Base-by-base conservation (phyloP, 2,329 filamentous ascomycete genomes). In the Setomelanomma holmii region DNA sequence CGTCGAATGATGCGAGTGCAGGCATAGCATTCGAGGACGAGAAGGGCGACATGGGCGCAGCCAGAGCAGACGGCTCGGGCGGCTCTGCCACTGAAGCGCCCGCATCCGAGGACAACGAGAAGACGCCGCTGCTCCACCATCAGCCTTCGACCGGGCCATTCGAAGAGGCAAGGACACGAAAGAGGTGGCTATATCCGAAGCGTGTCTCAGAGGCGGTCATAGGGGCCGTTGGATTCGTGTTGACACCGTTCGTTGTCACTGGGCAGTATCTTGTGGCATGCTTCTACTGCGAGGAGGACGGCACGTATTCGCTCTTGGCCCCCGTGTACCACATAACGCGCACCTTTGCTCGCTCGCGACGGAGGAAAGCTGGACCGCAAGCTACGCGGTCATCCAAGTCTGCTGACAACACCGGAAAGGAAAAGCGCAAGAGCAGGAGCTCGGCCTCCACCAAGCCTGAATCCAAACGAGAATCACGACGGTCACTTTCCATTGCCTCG, bases 241-340 rank as follows among this genome's bases (percentile, higher is more conserved):
- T 96, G 49, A 88, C 89, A 43, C 90, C 90, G 12, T 78, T 98
- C 54, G 84, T 89, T 21, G 87, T 89, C 19, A 93, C 93, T 1
- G 90, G 88, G 16, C 84, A 92, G 43, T 97, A 93, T 75, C 76
- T 96, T 49, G 85, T 93, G 54, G 88, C 90, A 60, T 92, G 85
- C 70, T 89, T 98, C 65, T 93, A 90, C 76, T 93, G 90, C 77
- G 88, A 96, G 68, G 87, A 91, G 40, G 79, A 89, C 51, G 91
- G 91, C 44, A 81, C 81, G 44, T 96, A 96, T 72, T 89, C 91
- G 46, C 85, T 91, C n/a, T 76, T 95, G 52, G 78, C 86, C 42
- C 92, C 91, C 52, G 76, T 95, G 38, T 83, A 84, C 68, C 88
- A 83, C 67, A 79, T 93, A 21, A 73, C 76, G 57, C 76, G 69